Percentiles rank a stretch among this genome's conserved stretches.
phyloP scores from a whole-genome alignment of 768 basidiomycete genomes.

The Tylopilus balloui region DNA sequence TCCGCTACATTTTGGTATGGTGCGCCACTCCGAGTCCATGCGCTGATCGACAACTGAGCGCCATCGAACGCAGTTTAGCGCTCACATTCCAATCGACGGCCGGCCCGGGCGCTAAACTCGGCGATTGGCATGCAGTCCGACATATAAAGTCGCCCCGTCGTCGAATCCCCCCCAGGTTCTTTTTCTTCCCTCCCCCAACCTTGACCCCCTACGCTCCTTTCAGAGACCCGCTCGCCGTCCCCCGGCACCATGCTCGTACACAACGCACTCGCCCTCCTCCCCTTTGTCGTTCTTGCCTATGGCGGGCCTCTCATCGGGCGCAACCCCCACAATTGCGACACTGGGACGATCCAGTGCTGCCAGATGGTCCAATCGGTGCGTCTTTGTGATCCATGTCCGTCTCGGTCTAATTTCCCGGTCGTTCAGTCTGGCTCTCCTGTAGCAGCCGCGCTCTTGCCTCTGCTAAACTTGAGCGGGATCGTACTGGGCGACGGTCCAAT shows the following conservation, averaged over 20 bases:
- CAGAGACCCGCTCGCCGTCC: slow-evolving; percentile 2
- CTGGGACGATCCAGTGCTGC: slow-evolving; percentile 21
- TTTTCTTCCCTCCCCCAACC: slow-evolving; percentile 2
- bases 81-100: background rate
- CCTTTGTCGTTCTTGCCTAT: slow-evolving; percentile 16
- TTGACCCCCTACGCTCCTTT: slow-evolving; percentile 26
- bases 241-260: slow-evolving; percentile 14
- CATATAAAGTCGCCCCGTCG: slow-evolving; percentile 18
- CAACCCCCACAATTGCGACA: slow-evolving; percentile 22
- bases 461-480: slow-evolving; percentile 5
- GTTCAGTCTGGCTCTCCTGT: slow-evolving; percentile 12
- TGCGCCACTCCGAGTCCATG: background rate
- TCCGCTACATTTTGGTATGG: slow-evolving; percentile 1
- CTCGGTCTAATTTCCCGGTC: slow-evolving; percentile 4
- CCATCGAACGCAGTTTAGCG: background rate
- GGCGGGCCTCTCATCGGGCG: slow-evolving; percentile 21
- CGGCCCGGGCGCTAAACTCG: slow-evolving; percentile 9
- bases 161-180: slow-evolving; percentile 6
- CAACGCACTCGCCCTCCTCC: slow-evolving; percentile 11
- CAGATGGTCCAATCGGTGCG: slow-evolving; percentile 18
- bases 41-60: too few species aligned
- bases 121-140: slow-evolving; percentile 9
- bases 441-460: background rate
- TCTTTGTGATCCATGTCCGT: background rate
- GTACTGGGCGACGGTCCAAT: slow-evolving; percentile 3